phyloP scores from a whole-genome alignment of 164 flowering plant species.

The Stephania yunnanensis region DNA sequence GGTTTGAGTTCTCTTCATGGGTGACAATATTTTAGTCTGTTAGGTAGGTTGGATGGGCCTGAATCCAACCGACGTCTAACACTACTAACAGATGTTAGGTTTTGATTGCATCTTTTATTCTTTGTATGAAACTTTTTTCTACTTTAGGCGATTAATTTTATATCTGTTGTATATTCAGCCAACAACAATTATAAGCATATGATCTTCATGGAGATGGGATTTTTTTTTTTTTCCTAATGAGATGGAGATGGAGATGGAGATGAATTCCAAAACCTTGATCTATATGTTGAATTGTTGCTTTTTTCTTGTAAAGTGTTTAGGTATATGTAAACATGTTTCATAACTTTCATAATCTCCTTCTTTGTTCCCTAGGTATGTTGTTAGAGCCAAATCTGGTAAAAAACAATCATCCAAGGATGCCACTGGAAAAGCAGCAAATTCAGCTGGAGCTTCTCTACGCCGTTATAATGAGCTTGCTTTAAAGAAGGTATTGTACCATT shows the following conservation, averaged over 20 bases:
- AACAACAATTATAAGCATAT: neutral
- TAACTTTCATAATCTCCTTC: neutral
- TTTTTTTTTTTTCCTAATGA: too few species aligned
- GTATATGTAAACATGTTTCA: neutral
- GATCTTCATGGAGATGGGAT: neutral
- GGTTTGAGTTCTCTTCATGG: too few species aligned
- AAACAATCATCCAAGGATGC: conserved; percentile 91
- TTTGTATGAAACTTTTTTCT: too few species aligned
- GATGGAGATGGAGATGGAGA: neutral
- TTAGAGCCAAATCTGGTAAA: conserved; percentile 93
- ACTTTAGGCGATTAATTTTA: too few species aligned
- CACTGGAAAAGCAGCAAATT: conserved; percentile 65
- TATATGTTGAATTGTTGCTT: neutral
- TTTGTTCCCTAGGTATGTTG: conserved; percentile 65
- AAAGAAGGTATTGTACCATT: conserved; percentile 57
- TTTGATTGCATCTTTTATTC: too few species aligned
- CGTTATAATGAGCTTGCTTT: conserved; percentile 86
- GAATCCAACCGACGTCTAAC: too few species aligned
- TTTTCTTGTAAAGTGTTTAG: neutral
- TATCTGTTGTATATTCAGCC: too few species aligned
- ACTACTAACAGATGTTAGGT: too few species aligned
- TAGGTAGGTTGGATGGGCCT: too few species aligned
- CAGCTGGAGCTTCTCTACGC: conserved; percentile 96
- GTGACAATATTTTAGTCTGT: too few species aligned
- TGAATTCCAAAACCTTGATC: neutral